Percentiles rank a stretch among this genome's conserved stretches.
Conservation (phyloP, 208 protist species). For the Acanthamoeba castellanii region DNA sequence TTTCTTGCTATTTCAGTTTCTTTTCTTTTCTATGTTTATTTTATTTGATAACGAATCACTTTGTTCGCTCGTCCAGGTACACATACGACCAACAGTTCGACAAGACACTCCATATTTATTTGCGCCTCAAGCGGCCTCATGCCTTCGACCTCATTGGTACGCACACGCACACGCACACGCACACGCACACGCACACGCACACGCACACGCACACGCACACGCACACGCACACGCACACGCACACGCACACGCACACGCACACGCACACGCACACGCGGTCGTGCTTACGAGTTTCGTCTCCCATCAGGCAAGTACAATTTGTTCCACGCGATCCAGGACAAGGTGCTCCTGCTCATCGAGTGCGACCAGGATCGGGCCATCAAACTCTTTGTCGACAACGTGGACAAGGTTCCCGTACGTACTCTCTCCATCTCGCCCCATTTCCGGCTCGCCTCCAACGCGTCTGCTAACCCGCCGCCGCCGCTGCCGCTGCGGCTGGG, state of each 20-base stretch:
- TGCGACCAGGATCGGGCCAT: slow-evolving; percentile 82
- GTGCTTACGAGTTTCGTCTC: background rate
- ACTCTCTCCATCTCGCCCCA: background rate
- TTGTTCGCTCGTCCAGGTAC: slow-evolving; percentile 69
- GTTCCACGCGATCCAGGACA: slow-evolving; percentile 83
- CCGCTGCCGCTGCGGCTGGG: too few relatives aligned
- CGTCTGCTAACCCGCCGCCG: too few relatives aligned
- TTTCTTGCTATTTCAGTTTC: background rate
- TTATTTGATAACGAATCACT: background rate
- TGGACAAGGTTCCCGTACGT: slow-evolving; percentile 83
- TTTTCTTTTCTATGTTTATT: slow-evolving; percentile 1
- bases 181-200: background rate
- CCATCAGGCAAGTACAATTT: slow-evolving; percentile 76
- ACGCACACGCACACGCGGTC: too few relatives aligned
- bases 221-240: too few relatives aligned
- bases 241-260: too few relatives aligned
- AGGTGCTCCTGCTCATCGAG: slow-evolving; percentile 82
- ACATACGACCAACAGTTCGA: slow-evolving; percentile 83
- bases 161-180: background rate
- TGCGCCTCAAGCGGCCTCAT: slow-evolving; percentile 80
- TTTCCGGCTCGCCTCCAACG: background rate
- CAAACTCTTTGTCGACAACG: slow-evolving; percentile 82
- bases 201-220: too few relatives aligned
- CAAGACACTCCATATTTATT: slow-evolving; percentile 85
- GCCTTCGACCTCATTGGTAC: slow-evolving; percentile 87